Evolutionary conservation across 2,329 filamentous ascomycete species (phyloP).

Genomic region (Knufia petricola): DNA sequence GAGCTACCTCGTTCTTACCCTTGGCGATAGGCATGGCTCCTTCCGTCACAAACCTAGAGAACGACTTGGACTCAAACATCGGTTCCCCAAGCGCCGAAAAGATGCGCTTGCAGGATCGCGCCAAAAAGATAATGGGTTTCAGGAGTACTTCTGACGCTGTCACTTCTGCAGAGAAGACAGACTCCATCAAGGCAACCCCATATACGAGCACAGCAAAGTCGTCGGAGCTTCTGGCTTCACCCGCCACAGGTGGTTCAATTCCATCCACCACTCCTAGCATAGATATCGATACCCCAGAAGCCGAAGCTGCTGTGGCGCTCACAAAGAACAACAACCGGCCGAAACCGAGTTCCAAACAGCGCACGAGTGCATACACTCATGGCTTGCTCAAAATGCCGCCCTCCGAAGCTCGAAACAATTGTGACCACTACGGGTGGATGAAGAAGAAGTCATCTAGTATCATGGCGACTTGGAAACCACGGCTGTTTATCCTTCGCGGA

Average conservation of each 20-base stretch:
- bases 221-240: conserved; percentile 46
- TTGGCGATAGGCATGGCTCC: conserved; percentile 39
- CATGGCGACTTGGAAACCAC: conserved; percentile 95
- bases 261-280: conserved; percentile 59
- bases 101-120: conserved; percentile 49
- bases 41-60: conserved; percentile 48
- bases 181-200: conserved; percentile 34
- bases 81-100: conserved; percentile 34
- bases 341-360: conserved; percentile 68
- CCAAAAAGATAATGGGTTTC: conserved; percentile 56
- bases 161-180: conserved; percentile 45
- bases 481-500: conserved; percentile 89
- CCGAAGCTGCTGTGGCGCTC: conserved; percentile 33
- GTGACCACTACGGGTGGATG: conserved; percentile 98
- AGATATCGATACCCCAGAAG: conserved; percentile 66
- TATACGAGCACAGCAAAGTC: conserved; percentile 33
- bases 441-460: conserved; percentile 95
- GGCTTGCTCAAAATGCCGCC: conserved; percentile 75
- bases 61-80: conserved; percentile 16
- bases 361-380: conserved; percentile 85
- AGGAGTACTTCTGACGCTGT: conserved; percentile 72
- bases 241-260: conserved; percentile 65
- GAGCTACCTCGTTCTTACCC: conserved; percentile 34
- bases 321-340: conserved; percentile 43
- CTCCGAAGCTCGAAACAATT: conserved; percentile 70